Percentiles rank a stretch among this genome's conserved stretches.
phyloP scores from a whole-genome alignment of 2,329 filamentous ascomycete species.

The Fusarium xylarioides region DNA sequence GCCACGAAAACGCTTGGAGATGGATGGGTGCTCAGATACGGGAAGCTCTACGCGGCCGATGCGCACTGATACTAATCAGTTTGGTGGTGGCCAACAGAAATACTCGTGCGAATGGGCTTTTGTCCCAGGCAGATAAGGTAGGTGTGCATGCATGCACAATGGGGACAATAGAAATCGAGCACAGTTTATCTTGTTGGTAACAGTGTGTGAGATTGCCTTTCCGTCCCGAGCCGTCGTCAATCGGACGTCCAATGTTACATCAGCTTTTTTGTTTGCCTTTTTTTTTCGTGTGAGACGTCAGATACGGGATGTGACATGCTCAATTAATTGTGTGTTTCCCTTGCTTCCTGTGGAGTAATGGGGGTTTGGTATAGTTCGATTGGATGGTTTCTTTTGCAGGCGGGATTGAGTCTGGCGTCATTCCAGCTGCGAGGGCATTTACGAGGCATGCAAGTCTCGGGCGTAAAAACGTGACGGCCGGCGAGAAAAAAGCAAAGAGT shows the following conservation, averaged over 20 bases:
- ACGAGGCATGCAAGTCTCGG: constrained; percentile 30
- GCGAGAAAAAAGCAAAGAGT: not conserved
- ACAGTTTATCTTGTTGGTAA: not conserved
- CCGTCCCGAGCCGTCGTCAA: constrained; percentile 1
- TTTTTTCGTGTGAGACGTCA: not conserved
- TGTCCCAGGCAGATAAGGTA: not conserved
- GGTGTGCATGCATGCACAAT: not conserved
- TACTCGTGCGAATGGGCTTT: not conserved
- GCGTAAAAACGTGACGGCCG: constrained; percentile 17
- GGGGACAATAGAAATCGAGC: not conserved
- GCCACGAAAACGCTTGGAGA: not conserved
- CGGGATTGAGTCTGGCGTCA: not conserved
- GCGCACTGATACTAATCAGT: not conserved
- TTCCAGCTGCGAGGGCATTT: constrained; percentile 7
- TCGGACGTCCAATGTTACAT: not conserved
- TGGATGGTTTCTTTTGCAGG: not conserved
- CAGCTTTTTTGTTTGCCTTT: not conserved
- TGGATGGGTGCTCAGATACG: not conserved
- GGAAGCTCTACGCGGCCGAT: not conserved
- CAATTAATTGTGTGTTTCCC: not conserved
- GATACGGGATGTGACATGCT: constrained; percentile 7
- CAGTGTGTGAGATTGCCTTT: not conserved
- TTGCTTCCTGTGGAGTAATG: not conserved
- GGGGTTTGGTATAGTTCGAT: not conserved
- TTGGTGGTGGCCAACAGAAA: not conserved